Evolutionary conservation across 2,329 filamentous ascomycete genomes (phyloP).

Genomic region (Nemania sp.): DNA sequence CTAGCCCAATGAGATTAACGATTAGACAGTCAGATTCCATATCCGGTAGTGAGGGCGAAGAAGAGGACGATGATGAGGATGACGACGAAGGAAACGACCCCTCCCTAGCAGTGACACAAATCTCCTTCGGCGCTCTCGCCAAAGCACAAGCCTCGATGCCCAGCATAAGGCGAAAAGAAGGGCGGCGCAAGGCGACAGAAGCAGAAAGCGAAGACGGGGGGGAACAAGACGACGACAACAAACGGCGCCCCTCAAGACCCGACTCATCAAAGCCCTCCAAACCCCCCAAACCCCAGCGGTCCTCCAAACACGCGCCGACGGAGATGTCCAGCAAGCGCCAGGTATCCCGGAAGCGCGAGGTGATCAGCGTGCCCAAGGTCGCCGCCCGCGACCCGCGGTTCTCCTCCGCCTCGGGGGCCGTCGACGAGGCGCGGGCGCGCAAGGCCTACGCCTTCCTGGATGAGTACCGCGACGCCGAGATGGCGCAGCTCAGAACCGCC

Average conservation of each 20-base stretch:
- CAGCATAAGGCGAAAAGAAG: slow-evolving; percentile 46
- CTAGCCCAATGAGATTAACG: slow-evolving; percentile 10
- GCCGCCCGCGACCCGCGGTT: slow-evolving; percentile 86
- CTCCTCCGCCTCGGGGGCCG: slow-evolving; percentile 69
- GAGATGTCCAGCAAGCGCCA: slow-evolving; percentile 85
- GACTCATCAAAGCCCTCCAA: slow-evolving; percentile 41
- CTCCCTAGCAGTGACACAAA: slow-evolving; percentile 63
- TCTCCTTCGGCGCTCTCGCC: slow-evolving; percentile 91
- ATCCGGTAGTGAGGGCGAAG: slow-evolving; percentile 41
- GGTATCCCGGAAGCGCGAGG: slow-evolving; percentile 83
- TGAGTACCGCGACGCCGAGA: slow-evolving; percentile 86
- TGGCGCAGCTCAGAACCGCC: slow-evolving; percentile 76
- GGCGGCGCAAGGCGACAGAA: slow-evolving; percentile 44
- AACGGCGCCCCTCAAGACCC: slow-evolving; percentile 51
- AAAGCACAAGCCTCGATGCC: slow-evolving; percentile 82
- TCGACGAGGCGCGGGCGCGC: slow-evolving; percentile 69
- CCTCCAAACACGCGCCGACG: slow-evolving; percentile 89
- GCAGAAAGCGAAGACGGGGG: slow-evolving; percentile 44
- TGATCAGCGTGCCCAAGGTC: slow-evolving; percentile 69
- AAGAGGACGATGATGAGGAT: slow-evolving; percentile 53
- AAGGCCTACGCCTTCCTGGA: slow-evolving; percentile 89
- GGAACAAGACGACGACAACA: slow-evolving; percentile 45
- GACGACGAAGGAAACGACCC: slow-evolving; percentile 52
- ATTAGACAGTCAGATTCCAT: slow-evolving; percentile 43
- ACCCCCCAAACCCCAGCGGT: slow-evolving; percentile 57